Evolutionary conservation across 768 basidiomycete species (phyloP).

Genomic region (Holtermannia corniformis): DNA sequence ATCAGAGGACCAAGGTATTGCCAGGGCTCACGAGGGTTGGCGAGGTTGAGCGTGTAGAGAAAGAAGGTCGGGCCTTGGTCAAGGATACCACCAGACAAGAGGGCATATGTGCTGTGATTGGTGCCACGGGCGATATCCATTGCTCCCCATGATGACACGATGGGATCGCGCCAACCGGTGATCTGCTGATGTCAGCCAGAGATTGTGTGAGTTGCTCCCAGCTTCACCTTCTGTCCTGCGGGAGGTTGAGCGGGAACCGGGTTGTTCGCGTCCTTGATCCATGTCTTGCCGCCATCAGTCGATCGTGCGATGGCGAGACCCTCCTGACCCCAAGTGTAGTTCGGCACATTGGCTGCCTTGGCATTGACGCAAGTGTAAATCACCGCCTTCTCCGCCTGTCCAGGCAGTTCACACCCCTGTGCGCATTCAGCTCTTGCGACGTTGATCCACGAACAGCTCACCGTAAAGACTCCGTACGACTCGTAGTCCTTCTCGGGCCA

Average conservation of each 20-base stretch:
- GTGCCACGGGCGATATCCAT: not conserved
- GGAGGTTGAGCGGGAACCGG: not conserved
- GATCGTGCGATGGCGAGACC: constrained; percentile 1
- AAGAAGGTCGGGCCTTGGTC: constrained; percentile 3
- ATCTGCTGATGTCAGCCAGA: not conserved
- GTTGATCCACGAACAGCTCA: not conserved
- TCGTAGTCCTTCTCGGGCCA: not conserved
- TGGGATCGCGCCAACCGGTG: constrained; percentile 5
- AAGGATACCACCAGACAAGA: constrained; percentile 3
- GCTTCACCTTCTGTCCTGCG: not conserved
- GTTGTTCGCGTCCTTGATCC: constrained; percentile 1
- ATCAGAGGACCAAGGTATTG: not conserved
- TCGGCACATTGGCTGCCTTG: not conserved
- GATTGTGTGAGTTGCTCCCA: not conserved
- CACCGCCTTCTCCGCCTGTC: not conserved
- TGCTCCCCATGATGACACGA: not conserved
- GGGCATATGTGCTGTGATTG: not conserved
- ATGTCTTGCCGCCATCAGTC: constrained; percentile 1
- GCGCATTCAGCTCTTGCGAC: not conserved
- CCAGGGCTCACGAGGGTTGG: not conserved
- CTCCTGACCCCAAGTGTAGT: constrained; percentile 1
- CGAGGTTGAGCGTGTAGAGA: not conserved
- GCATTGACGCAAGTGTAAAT: not conserved
- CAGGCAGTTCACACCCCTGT: not conserved
- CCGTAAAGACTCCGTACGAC: not conserved